Evolutionary conservation across 208 protist species (phyloP).

Genomic region (Porcisia deanei): DNA sequence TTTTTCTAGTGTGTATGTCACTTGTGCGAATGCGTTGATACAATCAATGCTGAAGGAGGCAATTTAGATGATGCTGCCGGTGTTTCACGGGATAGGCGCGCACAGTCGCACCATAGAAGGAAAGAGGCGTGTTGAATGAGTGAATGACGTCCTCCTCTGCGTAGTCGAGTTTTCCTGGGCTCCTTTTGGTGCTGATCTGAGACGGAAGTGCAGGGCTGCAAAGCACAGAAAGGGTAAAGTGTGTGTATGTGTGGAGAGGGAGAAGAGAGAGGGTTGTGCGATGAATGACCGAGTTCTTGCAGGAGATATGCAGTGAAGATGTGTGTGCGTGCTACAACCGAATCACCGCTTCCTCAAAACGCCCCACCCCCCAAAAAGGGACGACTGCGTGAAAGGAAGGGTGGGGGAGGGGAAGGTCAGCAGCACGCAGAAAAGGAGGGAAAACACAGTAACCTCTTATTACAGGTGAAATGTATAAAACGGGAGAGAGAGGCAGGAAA

Average conservation of each 20-base stretch:
- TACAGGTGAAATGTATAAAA: background rate
- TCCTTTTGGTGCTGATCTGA: background rate
- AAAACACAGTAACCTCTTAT: background rate
- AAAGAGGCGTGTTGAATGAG: background rate
- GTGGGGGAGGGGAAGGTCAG: background rate
- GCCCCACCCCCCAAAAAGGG: background rate
- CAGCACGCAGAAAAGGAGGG: background rate
- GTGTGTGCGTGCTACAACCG: background rate
- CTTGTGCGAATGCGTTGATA: background rate
- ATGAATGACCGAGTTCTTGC: background rate
- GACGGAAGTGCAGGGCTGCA: background rate
- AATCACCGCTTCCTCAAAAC: background rate
- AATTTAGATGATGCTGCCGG: background rate
- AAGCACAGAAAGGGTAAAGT: no score
- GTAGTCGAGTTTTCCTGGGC: background rate
- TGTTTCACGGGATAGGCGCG: background rate
- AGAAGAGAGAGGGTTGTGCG: background rate
- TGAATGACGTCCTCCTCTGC: background rate
- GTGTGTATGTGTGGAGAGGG: background rate
- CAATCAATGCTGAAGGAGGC: background rate
- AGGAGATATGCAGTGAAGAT: background rate
- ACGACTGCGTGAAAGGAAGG: background rate
- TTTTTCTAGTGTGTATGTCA: background rate
- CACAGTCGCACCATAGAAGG: background rate
- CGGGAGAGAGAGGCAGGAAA: background rate